These are phyloP conservation scores for Posidonia australis DNA, from an alignment of 106 monocot genomes.

Conservation along the genomic window DNA sequence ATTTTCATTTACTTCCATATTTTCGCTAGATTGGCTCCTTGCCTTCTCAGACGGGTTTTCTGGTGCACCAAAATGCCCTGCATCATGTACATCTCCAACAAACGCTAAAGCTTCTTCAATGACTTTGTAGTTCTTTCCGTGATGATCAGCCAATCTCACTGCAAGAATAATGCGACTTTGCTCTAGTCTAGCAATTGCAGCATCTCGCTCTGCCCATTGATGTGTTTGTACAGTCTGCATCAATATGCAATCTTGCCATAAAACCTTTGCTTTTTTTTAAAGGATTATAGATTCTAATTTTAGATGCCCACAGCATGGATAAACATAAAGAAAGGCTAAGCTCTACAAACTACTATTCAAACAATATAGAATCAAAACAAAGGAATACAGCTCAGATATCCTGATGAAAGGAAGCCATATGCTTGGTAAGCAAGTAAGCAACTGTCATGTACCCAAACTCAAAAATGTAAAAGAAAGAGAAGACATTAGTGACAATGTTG, in stretches of 20 bases:
- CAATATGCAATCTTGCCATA: not conserved
- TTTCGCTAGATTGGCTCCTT: slow-evolving; percentile 8
- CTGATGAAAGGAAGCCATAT: too few species aligned
- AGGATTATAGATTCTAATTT: too few species aligned
- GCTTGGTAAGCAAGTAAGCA: too few species aligned
- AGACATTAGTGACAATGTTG: too few species aligned
- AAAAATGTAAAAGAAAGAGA: too few species aligned
- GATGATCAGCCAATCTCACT: slow-evolving; percentile 73
- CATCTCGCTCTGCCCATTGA: slow-evolving; percentile 74
- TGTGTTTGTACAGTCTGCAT: slow-evolving; percentile 87
- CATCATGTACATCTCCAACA: slow-evolving; percentile 48
- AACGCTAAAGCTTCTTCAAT: slow-evolving; percentile 87
- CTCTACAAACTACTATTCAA: too few species aligned
- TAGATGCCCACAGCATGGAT: too few species aligned
- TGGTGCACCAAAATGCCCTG: slow-evolving; percentile 27
- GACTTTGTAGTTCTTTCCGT: slow-evolving; percentile 77
- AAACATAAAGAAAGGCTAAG: too few species aligned
- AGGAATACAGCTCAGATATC: too few species aligned
- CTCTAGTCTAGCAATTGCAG: slow-evolving; percentile 71
- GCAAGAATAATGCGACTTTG: slow-evolving; percentile 84
- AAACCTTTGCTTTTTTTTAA: not conserved
- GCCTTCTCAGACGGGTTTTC: slow-evolving; percentile 26
- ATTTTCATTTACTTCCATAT: slow-evolving; percentile 4
- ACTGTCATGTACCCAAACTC: too few species aligned
- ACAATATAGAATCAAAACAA: too few species aligned